Evolutionary conservation across 1,284 basidiomycete genomes (phyloP).

Genomic region (Hymenochaete sp.): DNA sequence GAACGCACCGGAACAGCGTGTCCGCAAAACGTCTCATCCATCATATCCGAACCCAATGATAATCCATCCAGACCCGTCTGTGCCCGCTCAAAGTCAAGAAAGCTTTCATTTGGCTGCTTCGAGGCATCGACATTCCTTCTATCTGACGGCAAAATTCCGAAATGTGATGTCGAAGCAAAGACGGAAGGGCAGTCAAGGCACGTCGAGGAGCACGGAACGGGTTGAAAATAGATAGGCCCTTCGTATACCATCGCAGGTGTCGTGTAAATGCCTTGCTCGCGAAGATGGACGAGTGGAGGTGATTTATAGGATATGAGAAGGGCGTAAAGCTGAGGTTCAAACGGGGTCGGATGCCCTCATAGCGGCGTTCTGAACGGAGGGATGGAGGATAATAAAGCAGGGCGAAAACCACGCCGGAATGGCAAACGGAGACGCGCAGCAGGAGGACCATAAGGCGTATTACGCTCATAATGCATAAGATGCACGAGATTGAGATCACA

Average conservation of each 20-base stretch:
- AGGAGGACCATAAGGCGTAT: too few relatives aligned
- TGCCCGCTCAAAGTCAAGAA: neutral
- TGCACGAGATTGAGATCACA: too few relatives aligned
- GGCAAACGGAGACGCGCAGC: too few relatives aligned
- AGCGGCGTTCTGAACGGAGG: neutral
- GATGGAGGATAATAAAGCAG: neutral
- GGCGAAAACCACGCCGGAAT: too few relatives aligned
- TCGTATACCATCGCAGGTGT: constrained; percentile 3
- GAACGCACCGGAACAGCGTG: too few relatives aligned
- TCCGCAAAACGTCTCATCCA: constrained; percentile 6
- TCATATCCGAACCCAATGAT: neutral
- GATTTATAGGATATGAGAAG: neutral
- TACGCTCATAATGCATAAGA: too few relatives aligned
- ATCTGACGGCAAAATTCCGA: neutral
- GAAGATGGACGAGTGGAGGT: neutral
- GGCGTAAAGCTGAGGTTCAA: neutral
- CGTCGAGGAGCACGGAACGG: neutral
- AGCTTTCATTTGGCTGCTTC: neutral
- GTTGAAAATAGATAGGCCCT: constrained; percentile 7
- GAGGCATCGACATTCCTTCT: neutral
- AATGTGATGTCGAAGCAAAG: constrained; percentile 9
- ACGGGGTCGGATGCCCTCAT: neutral
- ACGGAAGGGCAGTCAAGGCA: constrained; percentile 8
- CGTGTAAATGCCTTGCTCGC: too few relatives aligned
- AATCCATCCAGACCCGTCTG: neutral